These are phyloP conservation scores for Ajuga reptans DNA, from an alignment of 305 asterid genomes.

Conservation along the genomic window DNA sequence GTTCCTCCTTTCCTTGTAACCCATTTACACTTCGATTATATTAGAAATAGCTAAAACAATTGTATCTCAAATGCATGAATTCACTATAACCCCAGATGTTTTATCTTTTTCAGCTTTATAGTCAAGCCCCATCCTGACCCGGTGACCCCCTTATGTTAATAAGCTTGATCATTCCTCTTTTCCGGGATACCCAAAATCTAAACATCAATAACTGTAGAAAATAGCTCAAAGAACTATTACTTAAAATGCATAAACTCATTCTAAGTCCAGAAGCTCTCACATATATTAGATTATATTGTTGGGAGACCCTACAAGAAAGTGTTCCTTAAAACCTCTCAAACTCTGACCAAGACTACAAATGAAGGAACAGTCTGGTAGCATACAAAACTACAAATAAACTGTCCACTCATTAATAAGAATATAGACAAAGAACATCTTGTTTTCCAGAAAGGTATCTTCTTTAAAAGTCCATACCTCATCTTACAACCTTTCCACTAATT, in stretches of 20 bases:
- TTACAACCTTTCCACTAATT: not conserved
- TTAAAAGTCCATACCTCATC: not conserved
- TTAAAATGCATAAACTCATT: no score
- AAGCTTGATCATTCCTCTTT: no score
- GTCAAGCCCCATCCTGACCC: no score
- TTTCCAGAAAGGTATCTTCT: not conserved
- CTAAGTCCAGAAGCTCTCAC: no score
- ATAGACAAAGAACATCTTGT: not conserved
- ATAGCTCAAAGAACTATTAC: no score
- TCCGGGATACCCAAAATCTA: no score
- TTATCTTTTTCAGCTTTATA: no score
- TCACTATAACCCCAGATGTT: no score
- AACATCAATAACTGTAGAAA: no score
- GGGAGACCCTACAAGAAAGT: not conserved
- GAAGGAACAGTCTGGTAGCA: not conserved
- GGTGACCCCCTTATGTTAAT: no score
- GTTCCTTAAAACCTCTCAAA: not conserved
- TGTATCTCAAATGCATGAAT: not conserved
- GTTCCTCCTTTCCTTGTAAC: not conserved
- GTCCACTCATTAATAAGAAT: not conserved
- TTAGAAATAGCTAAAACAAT: not conserved
- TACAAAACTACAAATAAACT: no score
- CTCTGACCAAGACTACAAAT: not conserved
- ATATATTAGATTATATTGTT: not conserved
- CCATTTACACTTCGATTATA: not conserved